Evolutionary conservation across 495 filamentous ascomycete species (phyloP), one percentile per base, ranked within the genome.

Genomic region (Neohortaea acidophila): DNA sequence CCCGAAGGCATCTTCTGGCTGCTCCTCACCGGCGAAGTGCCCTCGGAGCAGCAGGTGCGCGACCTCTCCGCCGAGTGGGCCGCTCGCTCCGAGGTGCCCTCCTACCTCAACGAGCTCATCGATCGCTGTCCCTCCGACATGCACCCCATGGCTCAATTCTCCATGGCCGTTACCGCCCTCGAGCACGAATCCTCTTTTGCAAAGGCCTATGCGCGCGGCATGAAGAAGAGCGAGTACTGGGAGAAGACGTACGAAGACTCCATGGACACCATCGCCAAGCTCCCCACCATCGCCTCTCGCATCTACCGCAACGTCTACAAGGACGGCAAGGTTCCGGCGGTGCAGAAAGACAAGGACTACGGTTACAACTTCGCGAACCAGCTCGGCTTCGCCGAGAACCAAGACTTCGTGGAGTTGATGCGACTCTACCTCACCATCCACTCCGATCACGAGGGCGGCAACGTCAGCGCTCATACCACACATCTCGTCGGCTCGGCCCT

Each of bases 291-390:
- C 53, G 91, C 89, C 41, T 68, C 91, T 39, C 81, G 82, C 67
- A 96, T 97, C 72, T 97, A 97, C 77, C 87, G 87, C 65, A 97
- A 97, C 60, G 78, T 96, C 58, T 97, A 84, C 82, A 93, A 94
- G 70, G 91, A 92, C 59, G 89, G 89, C 68, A 96, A 96, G 75
- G 89, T 97, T 46, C 79, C 83, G 29, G 54, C 86, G 25, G 74
- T 94, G 53, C 76, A 96, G 71, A 84, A 89, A 70, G 87, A 96
- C 67, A 84, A 94, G 81, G 89, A 97, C 55, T 97, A 94, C 66
- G 68, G 72, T 54, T 97, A 75, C 81, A 97, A 97, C 77, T 80
- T 94, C 58, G 84, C 89, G 59, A 94, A 94, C 76, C 84, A 89
- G 73, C 81, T 97, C 47, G 89, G 89, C 52, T 96, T 86, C 62